These are phyloP conservation scores for Rutstroemia sp. DNA, from an alignment of 2,329 filamentous ascomycete genomes.

Conservation along the genomic window DNA sequence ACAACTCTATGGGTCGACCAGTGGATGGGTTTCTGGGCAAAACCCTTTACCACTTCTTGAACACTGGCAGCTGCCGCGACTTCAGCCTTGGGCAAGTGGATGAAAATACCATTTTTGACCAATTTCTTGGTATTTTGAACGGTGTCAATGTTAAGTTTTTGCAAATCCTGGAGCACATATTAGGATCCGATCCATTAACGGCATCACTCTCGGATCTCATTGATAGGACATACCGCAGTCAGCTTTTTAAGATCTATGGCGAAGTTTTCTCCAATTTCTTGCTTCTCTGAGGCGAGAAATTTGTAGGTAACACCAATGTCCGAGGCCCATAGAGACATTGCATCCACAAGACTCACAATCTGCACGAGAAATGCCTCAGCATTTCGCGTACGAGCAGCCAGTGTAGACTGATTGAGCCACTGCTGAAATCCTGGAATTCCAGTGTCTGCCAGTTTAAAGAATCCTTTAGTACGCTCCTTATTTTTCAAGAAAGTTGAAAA, in stretches of 20 bases:
- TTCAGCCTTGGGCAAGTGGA: background rate
- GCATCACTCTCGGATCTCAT: no score
- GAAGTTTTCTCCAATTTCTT: background rate
- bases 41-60: background rate
- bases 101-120: no score
- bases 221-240: constrained; percentile 3
- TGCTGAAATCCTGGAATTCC: constrained; percentile 10
- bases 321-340: constrained; percentile 9
- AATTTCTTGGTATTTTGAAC: background rate
- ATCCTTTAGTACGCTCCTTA: background rate
- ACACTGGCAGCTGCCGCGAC: background rate
- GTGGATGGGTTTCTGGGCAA: constrained; percentile 1
- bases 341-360: constrained; percentile 5
- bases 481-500: background rate
- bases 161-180: no score
- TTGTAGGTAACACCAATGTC: constrained; percentile 11
- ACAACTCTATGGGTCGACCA: constrained; percentile 15
- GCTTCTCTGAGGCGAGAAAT: constrained; percentile 1
- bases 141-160: background rate
- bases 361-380: constrained; percentile 13
- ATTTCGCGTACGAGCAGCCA: constrained; percentile 6
- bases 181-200: no score
- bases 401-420: constrained; percentile 13
- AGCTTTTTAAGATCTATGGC: background rate
- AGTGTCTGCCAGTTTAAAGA: constrained; percentile 11